phyloP scores from a whole-genome alignment of 2,329 filamentous ascomycete genomes.

The Sporothrix variecibatus region DNA sequence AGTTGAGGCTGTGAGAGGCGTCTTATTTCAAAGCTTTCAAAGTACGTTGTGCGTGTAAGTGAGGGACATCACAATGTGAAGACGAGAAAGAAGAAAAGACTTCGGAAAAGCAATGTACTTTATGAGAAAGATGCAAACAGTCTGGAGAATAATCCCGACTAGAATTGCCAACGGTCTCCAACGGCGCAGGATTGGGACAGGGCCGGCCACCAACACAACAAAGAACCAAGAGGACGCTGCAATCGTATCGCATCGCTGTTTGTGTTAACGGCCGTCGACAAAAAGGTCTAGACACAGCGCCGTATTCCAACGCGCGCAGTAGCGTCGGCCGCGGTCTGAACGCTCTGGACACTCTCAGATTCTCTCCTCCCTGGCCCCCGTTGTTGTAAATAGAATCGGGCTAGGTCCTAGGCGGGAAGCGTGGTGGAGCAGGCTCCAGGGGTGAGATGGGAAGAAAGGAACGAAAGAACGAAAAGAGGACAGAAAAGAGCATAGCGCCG shows the following conservation, averaged over 20 bases:
- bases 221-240: background rate
- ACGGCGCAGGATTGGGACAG: background rate
- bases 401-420: background rate
- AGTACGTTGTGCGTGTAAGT: background rate
- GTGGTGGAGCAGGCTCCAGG: background rate
- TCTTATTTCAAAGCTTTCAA: background rate
- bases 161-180: background rate
- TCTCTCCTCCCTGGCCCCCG: background rate
- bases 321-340: background rate
- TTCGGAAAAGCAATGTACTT: background rate
- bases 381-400: slow-evolving; percentile 17
- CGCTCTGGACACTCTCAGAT: background rate
- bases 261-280: background rate
- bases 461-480: background rate
- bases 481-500: background rate
- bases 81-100: background rate
- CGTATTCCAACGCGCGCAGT: background rate
- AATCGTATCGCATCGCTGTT: background rate
- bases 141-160: background rate
- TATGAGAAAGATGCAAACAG: background rate
- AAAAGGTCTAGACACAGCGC: background rate
- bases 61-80: background rate
- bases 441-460: background rate
- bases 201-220: background rate
- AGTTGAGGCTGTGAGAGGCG: slow-evolving; percentile 16